Percentiles rank a stretch among this genome's conserved stretches.
Evolutionary conservation across 768 basidiomycete species (phyloP).

Genomic region (Panaeolus cyanescens): DNA sequence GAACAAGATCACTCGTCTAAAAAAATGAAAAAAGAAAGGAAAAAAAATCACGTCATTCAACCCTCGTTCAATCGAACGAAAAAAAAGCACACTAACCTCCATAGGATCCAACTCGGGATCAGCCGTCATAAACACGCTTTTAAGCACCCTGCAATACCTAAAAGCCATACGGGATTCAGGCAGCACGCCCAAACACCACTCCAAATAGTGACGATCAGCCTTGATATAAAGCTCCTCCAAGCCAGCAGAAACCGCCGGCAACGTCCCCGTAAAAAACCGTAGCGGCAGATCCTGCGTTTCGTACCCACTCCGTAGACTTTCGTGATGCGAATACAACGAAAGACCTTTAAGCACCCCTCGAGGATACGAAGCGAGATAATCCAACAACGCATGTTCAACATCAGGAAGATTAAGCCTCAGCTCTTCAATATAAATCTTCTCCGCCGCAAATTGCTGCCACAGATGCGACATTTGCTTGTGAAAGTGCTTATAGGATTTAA

Average conservation of each 20-base stretch:
- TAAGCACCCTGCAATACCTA: background rate
- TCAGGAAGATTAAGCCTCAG: background rate
- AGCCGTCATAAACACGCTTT: background rate
- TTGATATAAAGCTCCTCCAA: background rate
- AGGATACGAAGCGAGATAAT: background rate
- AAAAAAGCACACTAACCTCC: background rate
- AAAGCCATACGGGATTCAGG: background rate
- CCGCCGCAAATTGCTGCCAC: background rate
- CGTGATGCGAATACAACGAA: background rate
- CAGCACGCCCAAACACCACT: background rate
- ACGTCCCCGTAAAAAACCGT: background rate
- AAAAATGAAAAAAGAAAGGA: background rate
- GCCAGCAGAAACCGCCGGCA: background rate
- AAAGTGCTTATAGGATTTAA: background rate
- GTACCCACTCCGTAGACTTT: background rate
- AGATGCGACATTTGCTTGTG: background rate
- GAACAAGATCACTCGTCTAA: background rate
- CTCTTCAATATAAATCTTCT: background rate
- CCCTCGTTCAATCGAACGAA: background rate
- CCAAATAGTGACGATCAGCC: background rate
- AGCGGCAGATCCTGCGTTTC: background rate
- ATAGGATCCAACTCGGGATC: constrained; percentile 1
- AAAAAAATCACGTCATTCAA: background rate
- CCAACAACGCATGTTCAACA: background rate
- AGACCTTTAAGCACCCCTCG: background rate